Evolutionary conservation across 345 rosid genomes (phyloP).

Genomic region (Brassica cretica): DNA sequence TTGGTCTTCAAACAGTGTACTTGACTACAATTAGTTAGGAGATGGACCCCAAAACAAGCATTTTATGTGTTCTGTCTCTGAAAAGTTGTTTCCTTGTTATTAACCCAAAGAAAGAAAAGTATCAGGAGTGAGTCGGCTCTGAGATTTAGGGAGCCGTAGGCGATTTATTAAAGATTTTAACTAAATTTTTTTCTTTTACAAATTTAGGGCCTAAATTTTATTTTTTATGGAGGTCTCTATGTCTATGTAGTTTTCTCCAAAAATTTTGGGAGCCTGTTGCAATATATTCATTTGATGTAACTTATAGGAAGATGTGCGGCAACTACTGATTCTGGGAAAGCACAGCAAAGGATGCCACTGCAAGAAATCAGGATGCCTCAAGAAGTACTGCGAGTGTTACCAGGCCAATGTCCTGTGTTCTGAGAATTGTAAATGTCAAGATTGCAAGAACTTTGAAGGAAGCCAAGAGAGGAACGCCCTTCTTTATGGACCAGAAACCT

Average conservation of each 20-base stretch:
- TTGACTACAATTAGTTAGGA: neutral
- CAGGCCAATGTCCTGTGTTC: conserved; percentile 81
- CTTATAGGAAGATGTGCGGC: conserved; percentile 51
- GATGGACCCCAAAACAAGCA: neutral
- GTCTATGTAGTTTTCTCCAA: no score
- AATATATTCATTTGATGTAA: no score
- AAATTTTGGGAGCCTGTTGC: no score
- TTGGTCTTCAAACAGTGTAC: neutral
- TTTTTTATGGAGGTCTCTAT: no score
- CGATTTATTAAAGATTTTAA: no score
- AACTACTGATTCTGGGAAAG: conserved; percentile 55
- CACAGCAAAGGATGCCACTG: conserved; percentile 91
- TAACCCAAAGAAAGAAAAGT: no score
- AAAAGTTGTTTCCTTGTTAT: no score
- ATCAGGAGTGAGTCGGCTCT: no score
- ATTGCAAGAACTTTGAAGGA: conserved; percentile 80
- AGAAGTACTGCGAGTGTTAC: conserved; percentile 92
- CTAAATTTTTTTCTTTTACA: no score
- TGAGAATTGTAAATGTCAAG: conserved; percentile 81
- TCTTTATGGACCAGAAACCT: conserved; percentile 48
- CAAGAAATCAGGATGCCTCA: conserved; percentile 88
- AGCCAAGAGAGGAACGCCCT: conserved; percentile 62
- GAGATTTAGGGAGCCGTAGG: no score
- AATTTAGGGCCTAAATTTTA: no score
- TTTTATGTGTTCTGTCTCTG: no score